A percentile compares a stretch with the other conserved stretches of the same genome.
Evolutionary conservation across 805 yeast species (phyloP).

Genomic region (Metschnikowia henanensis): DNA sequence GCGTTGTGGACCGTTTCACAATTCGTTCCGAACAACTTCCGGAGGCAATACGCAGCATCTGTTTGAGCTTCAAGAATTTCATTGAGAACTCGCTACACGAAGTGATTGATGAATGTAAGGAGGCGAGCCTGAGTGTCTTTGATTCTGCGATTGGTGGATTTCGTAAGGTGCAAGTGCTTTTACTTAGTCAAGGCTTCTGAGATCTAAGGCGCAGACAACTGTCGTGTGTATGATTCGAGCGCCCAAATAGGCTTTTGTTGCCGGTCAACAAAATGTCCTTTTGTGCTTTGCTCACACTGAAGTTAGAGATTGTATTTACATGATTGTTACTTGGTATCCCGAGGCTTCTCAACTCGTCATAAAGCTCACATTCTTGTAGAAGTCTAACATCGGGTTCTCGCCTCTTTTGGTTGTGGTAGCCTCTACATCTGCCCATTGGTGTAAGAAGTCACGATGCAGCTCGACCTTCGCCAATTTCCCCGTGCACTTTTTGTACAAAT

Average conservation of each 20-base stretch:
- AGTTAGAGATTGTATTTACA: background rate
- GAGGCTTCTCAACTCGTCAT: conserved; percentile 42
- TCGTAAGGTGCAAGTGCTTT: background rate
- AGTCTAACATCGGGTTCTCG: conserved; percentile 80
- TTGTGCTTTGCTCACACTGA: background rate
- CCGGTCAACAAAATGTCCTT: background rate
- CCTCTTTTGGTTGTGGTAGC: conserved; percentile 72
- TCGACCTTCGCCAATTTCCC: conserved; percentile 57
- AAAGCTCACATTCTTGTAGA: conserved; percentile 75
- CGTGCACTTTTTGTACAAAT: conserved; percentile 60
- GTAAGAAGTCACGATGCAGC: conserved; percentile 64
- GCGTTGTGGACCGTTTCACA: background rate
- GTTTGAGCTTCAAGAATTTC: background rate
- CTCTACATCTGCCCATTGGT: conserved; percentile 68
- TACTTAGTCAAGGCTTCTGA: background rate
- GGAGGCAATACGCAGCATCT: background rate
- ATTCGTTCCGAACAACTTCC: background rate
- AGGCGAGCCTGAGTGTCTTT: background rate
- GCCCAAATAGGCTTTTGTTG: background rate
- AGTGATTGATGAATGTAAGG: background rate
- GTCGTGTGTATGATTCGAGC: too few relatives aligned
- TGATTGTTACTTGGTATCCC: background rate
- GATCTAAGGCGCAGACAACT: background rate
- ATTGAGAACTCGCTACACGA: background rate
- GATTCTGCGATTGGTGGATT: conserved; percentile 6